Base-by-base conservation (phyloP, 139 green algal species). In the Picocystis salinarum region DNA sequence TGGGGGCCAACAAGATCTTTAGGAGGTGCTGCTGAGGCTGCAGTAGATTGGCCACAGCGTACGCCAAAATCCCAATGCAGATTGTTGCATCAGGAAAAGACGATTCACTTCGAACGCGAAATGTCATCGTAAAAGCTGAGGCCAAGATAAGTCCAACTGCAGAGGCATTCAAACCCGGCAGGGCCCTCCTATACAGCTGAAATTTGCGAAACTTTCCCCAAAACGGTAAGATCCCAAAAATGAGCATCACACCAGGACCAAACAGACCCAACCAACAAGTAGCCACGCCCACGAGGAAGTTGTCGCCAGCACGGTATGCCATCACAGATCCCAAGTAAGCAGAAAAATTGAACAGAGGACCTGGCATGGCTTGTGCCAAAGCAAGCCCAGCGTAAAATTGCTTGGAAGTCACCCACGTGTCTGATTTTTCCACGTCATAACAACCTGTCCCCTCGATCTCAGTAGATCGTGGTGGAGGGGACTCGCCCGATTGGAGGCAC, bases 271-370 rank as follows among this genome's bases (percentile, higher is more conserved):
- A 50, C 82, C 79, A 92, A 28, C 69, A 80, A 20, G 75, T 36
- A 12, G 66, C 45, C 18, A 79, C 58, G 31, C 82, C 82, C 2
- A 69, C 26, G 17, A 83, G 51, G 24, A 62, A 58, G 33, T 34
- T 42, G 15, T 71, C 56, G 0, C 62, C 63, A 2, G 68, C 68
- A 24, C 65, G 67, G 40, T 61, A 49, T 10, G 77, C 75, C 10
- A 85, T 80, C 40, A 93, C 67, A 4, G 79, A 75, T 4, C 84
- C 84, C n/a, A 94, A 62, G 67, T 94, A 95, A 18, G 77, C 73
- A 4, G 73, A 56, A 51, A 95, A 77, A 67, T 95, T 95, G 70
- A 95, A 95, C 28, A 95, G 67, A 1, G 85, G 85, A 0, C 84
- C 84, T 1, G 83, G 84, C 70, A 93, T 79, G 33, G 81, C 77